Conservation (phyloP, 2,329 filamentous ascomycete genomes). For the Pezicula carpinea region DNA sequence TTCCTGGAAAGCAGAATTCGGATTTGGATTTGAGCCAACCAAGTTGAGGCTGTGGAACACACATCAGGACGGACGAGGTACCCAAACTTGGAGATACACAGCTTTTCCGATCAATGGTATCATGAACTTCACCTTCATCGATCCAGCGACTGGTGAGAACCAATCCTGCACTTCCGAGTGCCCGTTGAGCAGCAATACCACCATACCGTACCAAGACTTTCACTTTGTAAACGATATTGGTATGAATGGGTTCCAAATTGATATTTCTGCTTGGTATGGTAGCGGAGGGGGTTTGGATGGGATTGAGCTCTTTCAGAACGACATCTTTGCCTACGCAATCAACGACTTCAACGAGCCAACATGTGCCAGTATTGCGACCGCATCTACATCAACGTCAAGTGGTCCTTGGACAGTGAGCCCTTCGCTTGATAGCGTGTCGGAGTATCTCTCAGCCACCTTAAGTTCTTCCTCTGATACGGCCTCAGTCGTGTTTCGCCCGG, state of each 20-base stretch:
- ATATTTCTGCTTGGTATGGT: slow-evolving; percentile 86
- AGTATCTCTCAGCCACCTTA: slow-evolving; percentile 71
- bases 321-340: slow-evolving; percentile 82
- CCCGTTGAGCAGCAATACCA: slow-evolving; percentile 69
- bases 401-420: slow-evolving; percentile 71
- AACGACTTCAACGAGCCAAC: slow-evolving; percentile 82
- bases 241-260: slow-evolving; percentile 82
- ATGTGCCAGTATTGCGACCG: slow-evolving; percentile 62
- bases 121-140: slow-evolving; percentile 90
- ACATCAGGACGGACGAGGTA: slow-evolving; percentile 75
- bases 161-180: slow-evolving; percentile 76
- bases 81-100: slow-evolving; percentile 81
- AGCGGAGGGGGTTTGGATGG: slow-evolving; percentile 78
- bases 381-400: slow-evolving; percentile 62
- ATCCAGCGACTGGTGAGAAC: slow-evolving; percentile 64
- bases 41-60: slow-evolving; percentile 89
- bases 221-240: slow-evolving; percentile 82
- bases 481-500: slow-evolving; percentile 73
- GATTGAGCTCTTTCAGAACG: slow-evolving; percentile 80
- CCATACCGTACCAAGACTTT: slow-evolving; percentile 77
- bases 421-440: slow-evolving; percentile 63
- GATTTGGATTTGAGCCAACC: slow-evolving; percentile 80
- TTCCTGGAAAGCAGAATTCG: slow-evolving; percentile 78
- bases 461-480: slow-evolving; percentile 52
- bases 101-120: slow-evolving; percentile 85